These are phyloP conservation scores for Boletus rubescentipes DNA, from an alignment of 768 basidiomycete species.

Conservation along the genomic window DNA sequence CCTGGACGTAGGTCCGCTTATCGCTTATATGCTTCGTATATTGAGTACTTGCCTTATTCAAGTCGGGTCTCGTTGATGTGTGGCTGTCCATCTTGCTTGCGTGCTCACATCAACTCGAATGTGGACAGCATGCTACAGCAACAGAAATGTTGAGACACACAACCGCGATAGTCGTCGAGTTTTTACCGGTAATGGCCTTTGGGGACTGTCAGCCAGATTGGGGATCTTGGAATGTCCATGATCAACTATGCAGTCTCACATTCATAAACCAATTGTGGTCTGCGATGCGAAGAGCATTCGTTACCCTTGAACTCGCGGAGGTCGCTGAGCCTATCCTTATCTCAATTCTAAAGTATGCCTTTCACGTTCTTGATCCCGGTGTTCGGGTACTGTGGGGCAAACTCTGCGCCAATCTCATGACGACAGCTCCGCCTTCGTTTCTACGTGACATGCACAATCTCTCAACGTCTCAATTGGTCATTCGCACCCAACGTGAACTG, in stretches of 20 bases:
- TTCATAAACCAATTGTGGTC: conserved; percentile 50
- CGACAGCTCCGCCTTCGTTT: conserved; percentile 40
- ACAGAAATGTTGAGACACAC: conserved; percentile 36
- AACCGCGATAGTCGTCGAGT: conserved; percentile 35
- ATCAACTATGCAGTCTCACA: conserved; percentile 40
- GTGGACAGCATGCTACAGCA: conserved; percentile 34
- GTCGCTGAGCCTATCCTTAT: conserved; percentile 48
- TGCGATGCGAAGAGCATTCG: conserved; percentile 49
- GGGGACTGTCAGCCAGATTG: conserved; percentile 14
- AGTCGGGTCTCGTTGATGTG: conserved; percentile 41
- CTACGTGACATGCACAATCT: conserved; percentile 34
- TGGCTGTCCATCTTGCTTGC: conserved; percentile 62
- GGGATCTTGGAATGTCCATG: conserved; percentile 22
- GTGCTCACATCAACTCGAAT: conserved; percentile 44
- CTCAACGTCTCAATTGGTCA: conserved; percentile 23
- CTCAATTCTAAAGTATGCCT: conserved; percentile 44
- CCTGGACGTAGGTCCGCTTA: conserved; percentile 26
- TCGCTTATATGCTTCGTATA: background rate
- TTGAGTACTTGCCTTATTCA: conserved; percentile 4
- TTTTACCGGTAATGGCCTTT: conserved; percentile 28
- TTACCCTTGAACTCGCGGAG: conserved; percentile 37
- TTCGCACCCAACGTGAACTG: conserved; percentile 36
- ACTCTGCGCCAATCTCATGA: conserved; percentile 50
- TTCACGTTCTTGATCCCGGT: conserved; percentile 37
- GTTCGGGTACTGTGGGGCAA: conserved; percentile 47